Evolutionary conservation across 768 basidiomycete genomes (phyloP).

Genomic region (Peribolospora baueri): DNA sequence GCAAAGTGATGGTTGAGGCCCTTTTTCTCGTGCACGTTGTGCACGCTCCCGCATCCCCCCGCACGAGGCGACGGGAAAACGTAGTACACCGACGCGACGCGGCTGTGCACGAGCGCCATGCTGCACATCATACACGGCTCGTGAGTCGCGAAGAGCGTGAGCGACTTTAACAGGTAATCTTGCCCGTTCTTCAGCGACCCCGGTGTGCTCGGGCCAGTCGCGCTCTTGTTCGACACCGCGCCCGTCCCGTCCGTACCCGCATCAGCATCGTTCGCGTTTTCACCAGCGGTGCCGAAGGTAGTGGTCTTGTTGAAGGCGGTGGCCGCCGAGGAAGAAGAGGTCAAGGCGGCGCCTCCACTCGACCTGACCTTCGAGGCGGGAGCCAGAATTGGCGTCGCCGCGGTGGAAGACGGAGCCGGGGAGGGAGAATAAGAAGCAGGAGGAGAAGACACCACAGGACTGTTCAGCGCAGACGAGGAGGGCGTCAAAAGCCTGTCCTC

Average conservation of each 20-base stretch:
- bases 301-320: background rate
- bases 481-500: too few species aligned
- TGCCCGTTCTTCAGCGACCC: conserved; percentile 32
- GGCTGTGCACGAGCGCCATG: conserved; percentile 84
- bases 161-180: conserved; percentile 67
- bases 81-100: conserved; percentile 56
- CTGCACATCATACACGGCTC: conserved; percentile 96
- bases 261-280: too few species aligned
- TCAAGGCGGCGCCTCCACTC: too few species aligned
- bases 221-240: too few species aligned
- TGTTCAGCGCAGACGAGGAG: too few species aligned
- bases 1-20: conserved; percentile 75
- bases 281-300: background rate
- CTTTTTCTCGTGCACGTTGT: conserved; percentile 51
- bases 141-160: conserved; percentile 68
- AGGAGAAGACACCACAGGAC: too few species aligned
- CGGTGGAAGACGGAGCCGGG: background rate
- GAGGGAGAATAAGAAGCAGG: background rate
- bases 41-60: conserved; percentile 56
- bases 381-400: background rate
- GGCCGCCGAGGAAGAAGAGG: conserved; percentile 1
- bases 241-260: too few species aligned
- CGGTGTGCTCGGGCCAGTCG: background rate
- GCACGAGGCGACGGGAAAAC: conserved; percentile 47
- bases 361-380: too few species aligned